Base-by-base conservation (phyloP, 176 grass and related monocot species). In the Phragmites australis region DNA sequence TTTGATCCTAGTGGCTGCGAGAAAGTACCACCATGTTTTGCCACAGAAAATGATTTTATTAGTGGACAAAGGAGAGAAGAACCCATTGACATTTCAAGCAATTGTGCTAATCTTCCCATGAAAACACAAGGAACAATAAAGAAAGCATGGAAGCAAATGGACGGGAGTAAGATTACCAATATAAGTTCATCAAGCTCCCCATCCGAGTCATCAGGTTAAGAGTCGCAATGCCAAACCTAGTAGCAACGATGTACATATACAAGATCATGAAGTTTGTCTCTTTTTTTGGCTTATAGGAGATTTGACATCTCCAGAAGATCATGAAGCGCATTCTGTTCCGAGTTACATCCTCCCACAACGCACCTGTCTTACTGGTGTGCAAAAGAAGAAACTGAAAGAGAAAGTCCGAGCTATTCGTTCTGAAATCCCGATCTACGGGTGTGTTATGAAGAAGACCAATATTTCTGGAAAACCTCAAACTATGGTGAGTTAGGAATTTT, bases 1-100 rank as follows among this genome's bases (percentile, higher is more conserved):
- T 90, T 88, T 44, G 56, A 56, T 46, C 10, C 43, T 0, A 82
- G 22, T 29, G 78, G 88, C 19, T 81, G 77, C 0, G 82, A 88
- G 77, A 88, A 88, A 86, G 32, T n/a, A 29, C 14, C 19, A 21
- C 21, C 76, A 6, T 45, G 40, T 78, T 15, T 65, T 48, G n/a
- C n/a, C n/a, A n/a, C n/a, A n/a, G n/a, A 50, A 58, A 76, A 68
- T 65, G 50, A 6, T n/a, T 19, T 15, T 25, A 7, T 1, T 18
- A 7, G 12, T 10, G 46, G 53, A 54, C 12, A 65, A n/a, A 57
- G 37, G 22, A 16, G 50, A 8, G 30, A 65, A 70, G 60, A 67
- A 27, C 11, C 9, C n/a, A 18, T 53, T 29, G 47, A 54, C 4
- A 19, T 67, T 59, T 82, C 65, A 52, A 82, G 31, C 43, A 82